Percentiles rank a stretch among this genome's conserved stretches.
Evolutionary conservation across 257 asterid genomes (phyloP).

Genomic region (Nicotiana tabacum): DNA sequence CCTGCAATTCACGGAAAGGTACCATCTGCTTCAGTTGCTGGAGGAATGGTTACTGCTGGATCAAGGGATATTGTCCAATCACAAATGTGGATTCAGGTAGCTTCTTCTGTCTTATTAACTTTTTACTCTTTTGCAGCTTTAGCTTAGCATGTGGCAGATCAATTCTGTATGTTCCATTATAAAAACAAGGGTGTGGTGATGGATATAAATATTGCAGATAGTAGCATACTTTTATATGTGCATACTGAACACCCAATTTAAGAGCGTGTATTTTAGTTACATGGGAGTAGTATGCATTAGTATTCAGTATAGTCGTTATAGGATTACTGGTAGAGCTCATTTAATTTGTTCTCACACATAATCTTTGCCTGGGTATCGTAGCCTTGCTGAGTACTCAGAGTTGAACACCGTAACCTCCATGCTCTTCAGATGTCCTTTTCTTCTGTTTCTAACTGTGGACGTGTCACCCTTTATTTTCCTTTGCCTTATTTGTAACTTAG

Average conservation of each 20-base stretch:
- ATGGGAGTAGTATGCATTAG: not conserved
- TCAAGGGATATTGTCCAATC: conserved; percentile 65
- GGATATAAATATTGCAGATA: not conserved
- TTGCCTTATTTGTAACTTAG: too few relatives aligned
- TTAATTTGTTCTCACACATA: not conserved
- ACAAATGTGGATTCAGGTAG: conserved; percentile 73
- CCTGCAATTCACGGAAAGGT: conserved; percentile 67
- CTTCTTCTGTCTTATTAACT: not conserved
- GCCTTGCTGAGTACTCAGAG: not conserved
- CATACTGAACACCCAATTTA: not conserved
- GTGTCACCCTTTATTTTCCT: not conserved
- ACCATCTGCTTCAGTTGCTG: conserved; percentile 48
- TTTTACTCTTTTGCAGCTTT: not conserved
- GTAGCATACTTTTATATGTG: not conserved
- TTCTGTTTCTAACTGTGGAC: not conserved
- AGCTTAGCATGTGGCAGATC: conserved; percentile 1
- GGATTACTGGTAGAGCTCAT: not conserved
- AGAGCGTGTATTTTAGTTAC: not conserved
- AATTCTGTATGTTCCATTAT: not conserved
- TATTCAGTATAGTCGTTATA: not conserved
- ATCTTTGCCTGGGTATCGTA: not conserved
- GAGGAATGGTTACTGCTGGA: conserved; percentile 49
- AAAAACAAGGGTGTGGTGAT: not conserved
- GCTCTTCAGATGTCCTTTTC: not conserved
- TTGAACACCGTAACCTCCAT: not conserved